phyloP scores from a whole-genome alignment of 73 alveolate species.

The Paramecium primaurelia region DNA sequence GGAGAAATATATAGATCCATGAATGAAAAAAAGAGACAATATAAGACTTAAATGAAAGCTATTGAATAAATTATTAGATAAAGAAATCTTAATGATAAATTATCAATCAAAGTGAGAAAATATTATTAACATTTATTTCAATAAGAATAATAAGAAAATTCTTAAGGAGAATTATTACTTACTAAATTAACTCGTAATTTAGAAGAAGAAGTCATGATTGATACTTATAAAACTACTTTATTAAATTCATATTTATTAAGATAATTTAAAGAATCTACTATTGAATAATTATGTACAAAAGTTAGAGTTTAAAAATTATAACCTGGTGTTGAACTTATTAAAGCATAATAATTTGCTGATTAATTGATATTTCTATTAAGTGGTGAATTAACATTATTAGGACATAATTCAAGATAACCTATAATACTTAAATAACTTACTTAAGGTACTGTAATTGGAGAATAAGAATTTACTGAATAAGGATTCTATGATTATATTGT shows the following conservation, averaged over 20 bases:
- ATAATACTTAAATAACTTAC: not conserved
- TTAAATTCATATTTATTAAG: not conserved
- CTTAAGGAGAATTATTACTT: not conserved
- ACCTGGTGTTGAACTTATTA: conserved; percentile 42
- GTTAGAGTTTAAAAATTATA: not conserved
- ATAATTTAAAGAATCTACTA: not conserved
- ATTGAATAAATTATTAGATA: not conserved
- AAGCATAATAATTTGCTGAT: not conserved
- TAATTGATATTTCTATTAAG: not conserved
- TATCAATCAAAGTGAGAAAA: not conserved
- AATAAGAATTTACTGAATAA: not conserved
- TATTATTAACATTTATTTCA: not conserved
- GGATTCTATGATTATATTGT: conserved; percentile 20
- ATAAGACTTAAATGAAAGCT: not conserved
- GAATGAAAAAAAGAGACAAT: not conserved
- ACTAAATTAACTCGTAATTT: not conserved
- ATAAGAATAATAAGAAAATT: conserved; percentile 22
- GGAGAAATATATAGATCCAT: conserved; percentile 38
- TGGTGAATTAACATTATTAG: not conserved
- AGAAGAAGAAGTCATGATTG: conserved; percentile 41
- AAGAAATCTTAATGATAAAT: not conserved
- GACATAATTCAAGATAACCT: not conserved
- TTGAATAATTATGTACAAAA: not conserved
- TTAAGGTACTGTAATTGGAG: not conserved
- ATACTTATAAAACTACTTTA: not conserved